Evolutionary conservation across 2,329 filamentous ascomycete genomes (phyloP).

Genomic region (Parastagonospora avenae): DNA sequence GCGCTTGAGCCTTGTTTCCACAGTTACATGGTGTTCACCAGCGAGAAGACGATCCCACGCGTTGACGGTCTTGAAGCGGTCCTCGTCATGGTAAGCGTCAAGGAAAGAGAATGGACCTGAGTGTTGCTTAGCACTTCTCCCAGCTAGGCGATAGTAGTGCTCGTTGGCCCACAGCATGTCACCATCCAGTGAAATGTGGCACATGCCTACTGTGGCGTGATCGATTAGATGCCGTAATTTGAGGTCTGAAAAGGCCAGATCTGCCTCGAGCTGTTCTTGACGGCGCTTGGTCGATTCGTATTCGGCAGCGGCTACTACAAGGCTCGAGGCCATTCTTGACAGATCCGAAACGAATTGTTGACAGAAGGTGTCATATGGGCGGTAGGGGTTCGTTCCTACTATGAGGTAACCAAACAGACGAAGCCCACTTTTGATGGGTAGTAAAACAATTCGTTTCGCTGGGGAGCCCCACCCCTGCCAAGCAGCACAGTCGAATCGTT

Average conservation of each 20-base stretch:
- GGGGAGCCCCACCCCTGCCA: constrained; percentile 38
- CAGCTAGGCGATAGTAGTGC: constrained; percentile 39
- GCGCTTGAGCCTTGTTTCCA: constrained; percentile 38
- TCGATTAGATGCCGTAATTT: constrained; percentile 43
- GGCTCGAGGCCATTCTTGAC: constrained; percentile 36
- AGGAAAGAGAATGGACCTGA: constrained; percentile 22
- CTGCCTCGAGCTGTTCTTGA: constrained; percentile 39
- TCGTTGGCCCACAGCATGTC: constrained; percentile 44
- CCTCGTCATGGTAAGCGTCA: constrained; percentile 35
- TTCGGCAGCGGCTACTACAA: constrained; percentile 30
- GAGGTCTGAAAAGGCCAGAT: constrained; percentile 41
- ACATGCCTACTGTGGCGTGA: constrained; percentile 44
- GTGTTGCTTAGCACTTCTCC: constrained; percentile 22
- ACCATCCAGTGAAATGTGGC: constrained; percentile 35
- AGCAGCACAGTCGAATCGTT: constrained; percentile 33
- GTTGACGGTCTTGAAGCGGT: constrained; percentile 27
- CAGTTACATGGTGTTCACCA: constrained; percentile 31
- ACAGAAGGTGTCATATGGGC: constrained; percentile 38
- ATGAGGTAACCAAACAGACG: constrained; percentile 38
- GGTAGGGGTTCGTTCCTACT: constrained; percentile 43
- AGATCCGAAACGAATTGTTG: constrained; percentile 42
- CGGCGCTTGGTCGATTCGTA: constrained; percentile 26
- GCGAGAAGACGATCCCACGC: constrained; percentile 30
- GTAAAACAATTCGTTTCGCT: constrained; percentile 30
- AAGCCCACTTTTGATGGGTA: constrained; percentile 29